A percentile compares a stretch with the other conserved stretches of the same genome.
Evolutionary conservation across 345 rosid species (phyloP).

Genomic region (Eutrema yunnanense): DNA sequence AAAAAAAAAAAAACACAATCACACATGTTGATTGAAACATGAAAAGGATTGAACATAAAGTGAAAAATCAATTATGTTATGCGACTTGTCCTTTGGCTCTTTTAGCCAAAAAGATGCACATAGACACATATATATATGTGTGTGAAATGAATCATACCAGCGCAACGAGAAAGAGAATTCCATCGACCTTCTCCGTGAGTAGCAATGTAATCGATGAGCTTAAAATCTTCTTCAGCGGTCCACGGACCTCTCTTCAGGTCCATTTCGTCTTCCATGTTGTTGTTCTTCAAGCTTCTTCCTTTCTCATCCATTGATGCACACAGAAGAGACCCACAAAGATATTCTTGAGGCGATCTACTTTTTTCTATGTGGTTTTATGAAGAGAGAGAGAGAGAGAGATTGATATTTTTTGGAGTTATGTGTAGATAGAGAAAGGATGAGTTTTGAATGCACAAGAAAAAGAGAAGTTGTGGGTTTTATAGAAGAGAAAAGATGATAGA

Average conservation of each 20-base stretch:
- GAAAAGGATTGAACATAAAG: constrained; percentile 31
- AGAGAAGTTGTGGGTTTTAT: constrained; percentile 37
- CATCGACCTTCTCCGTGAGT: constrained; percentile 89
- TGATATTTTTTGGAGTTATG: constrained; percentile 9
- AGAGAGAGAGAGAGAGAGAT: constrained; percentile 13
- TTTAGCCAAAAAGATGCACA: constrained; percentile 8
- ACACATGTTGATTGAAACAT: constrained; percentile 33
- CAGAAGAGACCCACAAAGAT: constrained; percentile 19
- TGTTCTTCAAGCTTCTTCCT: constrained; percentile 29
- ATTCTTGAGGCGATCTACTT: constrained; percentile 24
- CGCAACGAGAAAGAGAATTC: constrained; percentile 80
- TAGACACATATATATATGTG: background rate
- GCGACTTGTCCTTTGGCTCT: constrained; percentile 29
- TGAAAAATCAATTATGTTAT: constrained; percentile 26
- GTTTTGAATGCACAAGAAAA: constrained; percentile 27
- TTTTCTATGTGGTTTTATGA: background rate
- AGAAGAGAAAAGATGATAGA: constrained; percentile 38
- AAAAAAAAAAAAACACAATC: constrained; percentile 19
- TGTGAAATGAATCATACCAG: constrained; percentile 44
- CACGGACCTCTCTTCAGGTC: constrained; percentile 85
- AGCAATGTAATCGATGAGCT: constrained; percentile 77
- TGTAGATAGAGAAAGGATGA: constrained; percentile 25
- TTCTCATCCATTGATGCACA: constrained; percentile 46
- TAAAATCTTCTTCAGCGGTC: constrained; percentile 84
- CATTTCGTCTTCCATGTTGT: constrained; percentile 46